Percentiles rank a stretch among this genome's conserved stretches.
phyloP scores from a whole-genome alignment of 352 stramenopile genomes.

The Lagenidium sp. region DNA sequence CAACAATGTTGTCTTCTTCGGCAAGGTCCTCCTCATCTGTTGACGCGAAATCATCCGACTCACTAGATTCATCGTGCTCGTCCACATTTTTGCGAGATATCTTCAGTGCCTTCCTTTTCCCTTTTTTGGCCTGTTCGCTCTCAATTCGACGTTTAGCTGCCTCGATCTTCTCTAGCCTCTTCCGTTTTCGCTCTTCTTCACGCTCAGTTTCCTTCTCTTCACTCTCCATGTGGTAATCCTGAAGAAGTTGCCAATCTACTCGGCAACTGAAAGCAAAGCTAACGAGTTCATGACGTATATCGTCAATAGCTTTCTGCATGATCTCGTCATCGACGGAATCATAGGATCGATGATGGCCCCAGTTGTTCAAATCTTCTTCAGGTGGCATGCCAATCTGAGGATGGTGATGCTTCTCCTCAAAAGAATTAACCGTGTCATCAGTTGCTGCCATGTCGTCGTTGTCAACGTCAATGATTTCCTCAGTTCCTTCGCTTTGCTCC shows the following conservation, averaged over 20 bases:
- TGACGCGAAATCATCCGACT: constrained; percentile 26
- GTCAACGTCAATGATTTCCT: constrained; percentile 11
- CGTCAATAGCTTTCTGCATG: constrained; percentile 63
- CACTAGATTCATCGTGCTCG: constrained; percentile 26
- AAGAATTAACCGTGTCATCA: constrained; percentile 12
- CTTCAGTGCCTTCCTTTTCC: constrained; percentile 26
- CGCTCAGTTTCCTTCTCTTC: constrained; percentile 61
- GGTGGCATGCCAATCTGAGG: constrained; percentile 90
- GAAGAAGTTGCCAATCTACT: constrained; percentile 93
- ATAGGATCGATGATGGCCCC: constrained; percentile 94
- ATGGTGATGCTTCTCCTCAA: constrained; percentile 75
- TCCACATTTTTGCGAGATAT: no score
- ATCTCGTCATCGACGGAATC: constrained; percentile 96
- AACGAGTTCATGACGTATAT: constrained; percentile 55
- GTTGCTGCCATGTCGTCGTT: background rate
- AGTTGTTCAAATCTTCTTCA: constrained; percentile 97
- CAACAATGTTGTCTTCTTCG: constrained; percentile 12
- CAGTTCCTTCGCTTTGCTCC: background rate
- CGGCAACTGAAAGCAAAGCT: constrained; percentile 97
- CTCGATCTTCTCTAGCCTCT: constrained; percentile 55
- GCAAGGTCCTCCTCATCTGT: constrained; percentile 15
- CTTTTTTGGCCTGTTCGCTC: constrained; percentile 4
- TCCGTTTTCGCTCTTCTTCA: constrained; percentile 68
- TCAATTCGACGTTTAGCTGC: constrained; percentile 22
- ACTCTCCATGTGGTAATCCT: constrained; percentile 77